Evolutionary conservation across 352 stramenopile species (phyloP).

Genomic region (Pythium angustatum): DNA sequence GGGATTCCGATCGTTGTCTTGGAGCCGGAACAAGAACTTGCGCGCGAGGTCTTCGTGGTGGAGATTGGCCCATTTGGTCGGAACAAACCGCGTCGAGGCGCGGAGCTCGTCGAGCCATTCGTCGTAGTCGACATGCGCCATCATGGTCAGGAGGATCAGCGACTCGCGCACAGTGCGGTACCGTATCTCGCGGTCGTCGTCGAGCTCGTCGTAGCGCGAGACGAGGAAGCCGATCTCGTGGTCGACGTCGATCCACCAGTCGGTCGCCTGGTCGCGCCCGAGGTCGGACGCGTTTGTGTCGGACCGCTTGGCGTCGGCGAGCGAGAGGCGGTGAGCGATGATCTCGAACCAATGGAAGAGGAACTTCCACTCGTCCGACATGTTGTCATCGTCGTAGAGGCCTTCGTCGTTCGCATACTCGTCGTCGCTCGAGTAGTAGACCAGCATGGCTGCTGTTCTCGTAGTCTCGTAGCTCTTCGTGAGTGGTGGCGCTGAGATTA

Average conservation of each 20-base stretch:
- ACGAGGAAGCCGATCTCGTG: constrained; percentile 4
- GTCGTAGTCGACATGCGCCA: constrained; percentile 10
- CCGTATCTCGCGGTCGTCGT: background rate
- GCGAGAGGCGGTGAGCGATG: background rate
- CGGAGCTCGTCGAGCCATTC: constrained; percentile 13
- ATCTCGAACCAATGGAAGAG: background rate
- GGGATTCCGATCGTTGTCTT: background rate
- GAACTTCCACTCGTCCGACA: background rate
- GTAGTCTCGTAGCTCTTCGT: too few species aligned
- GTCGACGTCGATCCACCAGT: constrained; percentile 14
- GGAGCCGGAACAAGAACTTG: constrained; percentile 8
- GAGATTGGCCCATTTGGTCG: constrained; percentile 9
- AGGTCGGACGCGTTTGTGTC: background rate
- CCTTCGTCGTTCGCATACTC: too few species aligned
- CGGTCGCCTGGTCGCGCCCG: background rate
- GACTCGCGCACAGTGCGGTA: constrained; percentile 6
- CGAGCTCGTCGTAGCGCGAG: background rate
- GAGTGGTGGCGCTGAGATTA: too few species aligned
- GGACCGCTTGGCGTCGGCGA: background rate
- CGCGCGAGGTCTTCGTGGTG: background rate
- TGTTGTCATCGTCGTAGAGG: too few species aligned
- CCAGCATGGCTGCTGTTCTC: too few species aligned
- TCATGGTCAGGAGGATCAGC: constrained; percentile 13
- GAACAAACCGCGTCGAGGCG: background rate
- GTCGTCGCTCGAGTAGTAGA: background rate